These are phyloP conservation scores for Breynia disticha DNA, from an alignment of 441 rosid species.

Conservation along the genomic window DNA sequence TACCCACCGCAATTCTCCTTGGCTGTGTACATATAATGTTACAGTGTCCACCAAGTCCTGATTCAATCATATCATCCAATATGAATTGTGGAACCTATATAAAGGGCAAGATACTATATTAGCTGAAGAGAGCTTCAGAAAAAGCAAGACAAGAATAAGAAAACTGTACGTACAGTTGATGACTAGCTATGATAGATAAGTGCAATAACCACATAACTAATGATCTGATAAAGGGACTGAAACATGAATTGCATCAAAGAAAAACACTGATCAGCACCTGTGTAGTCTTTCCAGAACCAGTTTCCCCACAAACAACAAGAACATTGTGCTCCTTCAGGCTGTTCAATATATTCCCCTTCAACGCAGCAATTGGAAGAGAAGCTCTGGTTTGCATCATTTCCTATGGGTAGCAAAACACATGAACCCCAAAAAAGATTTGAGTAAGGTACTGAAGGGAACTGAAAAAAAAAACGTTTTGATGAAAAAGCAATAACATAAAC, in stretches of 20 bases:
- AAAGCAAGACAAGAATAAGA: conserved; percentile 4
- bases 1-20: conserved; percentile 78
- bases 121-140: conserved; percentile 8
- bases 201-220: neutral
- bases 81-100: conserved; percentile 89
- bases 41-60: conserved; percentile 71
- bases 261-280: conserved; percentile 43
- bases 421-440: neutral
- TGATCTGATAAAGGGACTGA: neutral
- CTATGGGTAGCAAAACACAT: conserved; percentile 17
- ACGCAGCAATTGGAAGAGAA: conserved; percentile 68
- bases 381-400: conserved; percentile 56
- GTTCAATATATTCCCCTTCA: conserved; percentile 61
- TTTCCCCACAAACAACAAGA: conserved; percentile 91
- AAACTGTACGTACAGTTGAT: neutral
- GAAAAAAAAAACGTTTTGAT: neutral
- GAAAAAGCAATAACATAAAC: neutral
- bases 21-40: conserved; percentile 95
- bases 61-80: conserved; percentile 88
- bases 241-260: neutral
- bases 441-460: neutral
- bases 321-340: conserved; percentile 60
- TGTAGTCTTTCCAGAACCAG: conserved; percentile 98
- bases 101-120: conserved; percentile 13
- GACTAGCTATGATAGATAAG: conserved; percentile 3